Percentiles rank a stretch among this genome's conserved stretches.
Conservation (phyloP, 225 moss, liverwort and hornwort species). For the Rhytidiadelphus loreus region DNA sequence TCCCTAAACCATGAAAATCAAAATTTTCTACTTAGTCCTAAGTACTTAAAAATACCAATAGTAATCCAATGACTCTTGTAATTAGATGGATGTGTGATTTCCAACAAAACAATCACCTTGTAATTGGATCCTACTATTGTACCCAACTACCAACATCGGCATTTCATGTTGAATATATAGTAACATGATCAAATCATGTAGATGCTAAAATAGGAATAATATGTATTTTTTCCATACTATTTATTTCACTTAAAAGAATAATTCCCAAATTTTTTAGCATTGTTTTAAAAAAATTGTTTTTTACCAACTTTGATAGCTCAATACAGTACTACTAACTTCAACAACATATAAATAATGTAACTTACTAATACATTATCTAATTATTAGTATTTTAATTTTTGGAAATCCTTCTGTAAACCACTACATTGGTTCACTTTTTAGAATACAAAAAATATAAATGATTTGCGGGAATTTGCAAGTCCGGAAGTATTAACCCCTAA, state of each 20-base stretch:
- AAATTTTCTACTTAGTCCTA: not conserved
- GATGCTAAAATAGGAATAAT: not conserved
- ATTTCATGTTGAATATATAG: not conserved
- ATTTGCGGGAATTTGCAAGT: no score
- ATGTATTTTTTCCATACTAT: not conserved
- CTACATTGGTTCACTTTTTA: no score
- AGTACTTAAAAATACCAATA: not conserved
- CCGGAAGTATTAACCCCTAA: no score
- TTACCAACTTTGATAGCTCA: no score
- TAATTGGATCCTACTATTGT: not conserved
- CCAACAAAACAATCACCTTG: not conserved
- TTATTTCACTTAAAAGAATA: no score
- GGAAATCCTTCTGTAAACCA: no score
- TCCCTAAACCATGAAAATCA: not conserved
- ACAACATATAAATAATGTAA: not conserved
- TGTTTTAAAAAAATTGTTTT: no score
- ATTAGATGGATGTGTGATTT: not conserved
- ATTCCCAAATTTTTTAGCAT: no score
- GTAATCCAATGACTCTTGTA: not conserved
- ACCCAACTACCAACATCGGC: accelerated
- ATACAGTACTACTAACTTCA: not conserved
- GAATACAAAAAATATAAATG: no score
- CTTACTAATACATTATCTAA: no score
- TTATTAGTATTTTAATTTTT: no score
- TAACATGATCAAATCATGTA: accelerated